These are phyloP conservation scores for Acanthamoeba lenticulata DNA, from an alignment of 208 protist species.

Conservation along the genomic window DNA sequence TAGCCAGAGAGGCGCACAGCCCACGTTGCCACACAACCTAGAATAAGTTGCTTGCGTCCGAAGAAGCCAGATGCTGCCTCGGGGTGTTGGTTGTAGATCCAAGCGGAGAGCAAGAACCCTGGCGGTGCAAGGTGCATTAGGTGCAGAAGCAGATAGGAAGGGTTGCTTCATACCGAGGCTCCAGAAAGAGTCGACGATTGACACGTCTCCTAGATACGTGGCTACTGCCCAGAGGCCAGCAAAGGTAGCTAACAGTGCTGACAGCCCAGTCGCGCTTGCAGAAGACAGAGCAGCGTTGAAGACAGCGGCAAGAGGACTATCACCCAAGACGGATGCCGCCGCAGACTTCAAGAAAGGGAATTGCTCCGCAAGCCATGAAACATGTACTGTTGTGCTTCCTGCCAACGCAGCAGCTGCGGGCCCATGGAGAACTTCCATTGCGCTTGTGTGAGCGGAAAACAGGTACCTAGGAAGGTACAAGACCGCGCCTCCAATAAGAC, in stretches of 20 bases:
- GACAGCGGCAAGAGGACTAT: not conserved
- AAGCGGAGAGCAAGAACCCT: constrained; percentile 45
- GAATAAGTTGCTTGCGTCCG: constrained; percentile 44
- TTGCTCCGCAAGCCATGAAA: not conserved
- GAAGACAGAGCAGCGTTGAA: not conserved
- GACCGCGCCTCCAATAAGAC: not conserved
- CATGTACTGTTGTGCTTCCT: not conserved
- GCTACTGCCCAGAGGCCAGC: constrained; percentile 34
- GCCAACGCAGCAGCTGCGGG: not conserved
- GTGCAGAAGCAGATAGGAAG: not conserved
- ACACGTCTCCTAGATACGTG: not conserved
- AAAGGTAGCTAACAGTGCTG: not conserved
- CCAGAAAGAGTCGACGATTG: constrained; percentile 63
- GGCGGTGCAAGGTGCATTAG: not conserved
- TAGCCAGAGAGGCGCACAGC: constrained; percentile 34
- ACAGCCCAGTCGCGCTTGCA: not conserved
- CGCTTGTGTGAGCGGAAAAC: too few relatives aligned
- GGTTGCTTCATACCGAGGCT: not conserved
- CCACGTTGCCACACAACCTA: not conserved
- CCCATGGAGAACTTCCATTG: not conserved
- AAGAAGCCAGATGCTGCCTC: not conserved
- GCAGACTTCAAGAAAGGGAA: not conserved
- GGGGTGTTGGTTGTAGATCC: constrained; percentile 29
- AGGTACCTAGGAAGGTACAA: not conserved
- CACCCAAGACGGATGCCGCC: not conserved